Evolutionary conservation across 2,329 filamentous ascomycete species (phyloP).

Genomic region (Botryotinia globosa): DNA sequence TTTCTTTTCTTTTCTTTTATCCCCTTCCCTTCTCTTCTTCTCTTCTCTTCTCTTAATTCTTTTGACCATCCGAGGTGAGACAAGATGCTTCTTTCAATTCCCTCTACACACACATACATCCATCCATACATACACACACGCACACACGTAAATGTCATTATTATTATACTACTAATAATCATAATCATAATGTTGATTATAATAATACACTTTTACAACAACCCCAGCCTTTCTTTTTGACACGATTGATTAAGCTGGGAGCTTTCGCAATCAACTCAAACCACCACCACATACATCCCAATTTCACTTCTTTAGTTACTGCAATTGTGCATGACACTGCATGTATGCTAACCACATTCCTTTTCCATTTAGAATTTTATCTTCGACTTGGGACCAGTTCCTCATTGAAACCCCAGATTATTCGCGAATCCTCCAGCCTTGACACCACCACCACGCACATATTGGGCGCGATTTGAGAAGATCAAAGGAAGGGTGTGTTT

Average conservation of each 20-base stretch:
- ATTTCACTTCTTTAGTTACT: constrained; percentile 8
- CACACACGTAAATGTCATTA: neutral
- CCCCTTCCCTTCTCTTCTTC: neutral
- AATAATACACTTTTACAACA: neutral
- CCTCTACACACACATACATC: too few relatives aligned
- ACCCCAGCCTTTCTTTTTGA: constrained; percentile 31
- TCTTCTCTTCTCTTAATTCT: constrained; percentile 18
- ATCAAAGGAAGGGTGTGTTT: constrained; percentile 19
- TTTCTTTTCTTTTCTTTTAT: neutral
- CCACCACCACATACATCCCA: constrained; percentile 17
- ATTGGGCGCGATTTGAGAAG: constrained; percentile 28
- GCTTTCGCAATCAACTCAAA: constrained; percentile 23
- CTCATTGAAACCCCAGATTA: constrained; percentile 28
- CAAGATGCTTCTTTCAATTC: constrained; percentile 20
- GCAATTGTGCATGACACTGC: constrained; percentile 21
- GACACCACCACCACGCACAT: constrained; percentile 16
- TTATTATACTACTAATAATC: too few relatives aligned
- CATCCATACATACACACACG: too few relatives aligned
- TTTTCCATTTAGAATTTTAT: constrained; percentile 25
- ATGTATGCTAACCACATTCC: constrained; percentile 29
- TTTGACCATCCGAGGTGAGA: constrained; percentile 35
- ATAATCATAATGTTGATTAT: too few relatives aligned
- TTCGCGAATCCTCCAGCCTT: constrained; percentile 25
- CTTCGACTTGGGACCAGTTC: constrained; percentile 27
- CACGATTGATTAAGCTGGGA: constrained; percentile 30